Evolutionary conservation across 495 filamentous ascomycete species (phyloP).

Genomic region (Lasiosphaeria hispida): DNA sequence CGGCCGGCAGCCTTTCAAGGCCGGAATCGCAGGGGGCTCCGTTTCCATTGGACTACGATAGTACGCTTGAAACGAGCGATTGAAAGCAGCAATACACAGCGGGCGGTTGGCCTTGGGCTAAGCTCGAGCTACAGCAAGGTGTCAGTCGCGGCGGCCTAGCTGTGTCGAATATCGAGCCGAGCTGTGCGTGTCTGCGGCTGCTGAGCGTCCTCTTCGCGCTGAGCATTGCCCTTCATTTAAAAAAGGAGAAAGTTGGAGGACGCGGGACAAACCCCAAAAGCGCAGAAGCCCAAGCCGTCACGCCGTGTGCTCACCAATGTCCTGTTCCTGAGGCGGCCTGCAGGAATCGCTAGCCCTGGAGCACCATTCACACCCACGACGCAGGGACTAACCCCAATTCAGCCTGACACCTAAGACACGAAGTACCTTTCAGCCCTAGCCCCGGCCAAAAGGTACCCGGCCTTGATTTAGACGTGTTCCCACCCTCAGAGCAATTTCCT

Average conservation of each 20-base stretch:
- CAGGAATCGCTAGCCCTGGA: constrained; percentile 20
- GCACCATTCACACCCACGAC: constrained; percentile 15
- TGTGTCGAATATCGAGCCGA: no score
- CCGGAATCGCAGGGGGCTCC: neutral
- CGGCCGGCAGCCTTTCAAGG: neutral
- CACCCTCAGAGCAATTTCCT: constrained; percentile 33
- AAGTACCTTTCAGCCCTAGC: constrained; percentile 23
- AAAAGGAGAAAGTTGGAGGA: constrained; percentile 9
- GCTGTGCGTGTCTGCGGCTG: neutral
- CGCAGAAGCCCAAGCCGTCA: no score
- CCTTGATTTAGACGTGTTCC: constrained; percentile 19
- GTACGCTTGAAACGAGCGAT: no score
- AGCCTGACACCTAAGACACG: constrained; percentile 19
- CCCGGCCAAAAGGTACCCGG: constrained; percentile 22
- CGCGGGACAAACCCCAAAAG: constrained; percentile 8
- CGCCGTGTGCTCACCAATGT: constrained; percentile 16
- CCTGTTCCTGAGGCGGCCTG: constrained; percentile 25
- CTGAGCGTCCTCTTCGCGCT: constrained; percentile 7
- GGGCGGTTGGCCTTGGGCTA: neutral
- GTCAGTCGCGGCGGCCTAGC: no score
- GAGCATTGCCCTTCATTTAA: constrained; percentile 18
- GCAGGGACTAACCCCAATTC: constrained; percentile 21
- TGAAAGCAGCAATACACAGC: neutral
- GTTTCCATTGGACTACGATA: neutral
- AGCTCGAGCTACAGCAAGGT: no score